Evolutionary conservation across 2,329 filamentous ascomycete genomes (phyloP).

Genomic region (Plectosphaerella cucumerina): DNA sequence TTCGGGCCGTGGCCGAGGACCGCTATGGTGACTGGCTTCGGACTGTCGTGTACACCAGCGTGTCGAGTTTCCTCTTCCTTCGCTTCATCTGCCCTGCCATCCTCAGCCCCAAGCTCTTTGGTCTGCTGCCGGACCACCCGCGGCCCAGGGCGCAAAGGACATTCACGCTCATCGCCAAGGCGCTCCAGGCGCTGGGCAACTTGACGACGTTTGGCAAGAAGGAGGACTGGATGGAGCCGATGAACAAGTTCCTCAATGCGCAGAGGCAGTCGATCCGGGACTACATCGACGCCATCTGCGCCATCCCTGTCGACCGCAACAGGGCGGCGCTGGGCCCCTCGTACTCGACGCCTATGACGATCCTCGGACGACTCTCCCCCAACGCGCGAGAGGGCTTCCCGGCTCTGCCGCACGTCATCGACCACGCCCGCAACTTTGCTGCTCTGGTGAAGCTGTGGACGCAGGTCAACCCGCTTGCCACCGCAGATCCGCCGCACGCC

Average conservation of each 20-base stretch:
- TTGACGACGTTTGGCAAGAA: constrained; percentile 89
- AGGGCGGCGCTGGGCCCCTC: constrained; percentile 54
- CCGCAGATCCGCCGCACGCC: constrained; percentile 8
- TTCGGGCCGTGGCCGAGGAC: constrained; percentile 88
- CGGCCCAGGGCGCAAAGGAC: constrained; percentile 79
- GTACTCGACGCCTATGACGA: constrained; percentile 90
- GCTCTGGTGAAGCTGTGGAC: constrained; percentile 79
- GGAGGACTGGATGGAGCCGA: constrained; percentile 98
- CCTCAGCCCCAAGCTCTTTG: constrained; percentile 90
- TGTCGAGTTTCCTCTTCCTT: constrained; percentile 90
- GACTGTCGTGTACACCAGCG: constrained; percentile 87
- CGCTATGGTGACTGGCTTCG: constrained; percentile 90
- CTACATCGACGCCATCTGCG: constrained; percentile 83
- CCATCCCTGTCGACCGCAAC: constrained; percentile 69
- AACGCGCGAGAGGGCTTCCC: constrained; percentile 88
- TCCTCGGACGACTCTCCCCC: constrained; percentile 74
- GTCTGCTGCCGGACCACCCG: constrained; percentile 77
- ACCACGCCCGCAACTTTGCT: constrained; percentile 81
- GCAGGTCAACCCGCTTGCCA: constrained; percentile 40
- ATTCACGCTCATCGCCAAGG: constrained; percentile 88
- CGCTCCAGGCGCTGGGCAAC: constrained; percentile 85
- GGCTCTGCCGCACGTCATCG: constrained; percentile 87
- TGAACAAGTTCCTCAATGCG: constrained; percentile 80
- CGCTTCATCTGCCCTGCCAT: constrained; percentile 97
- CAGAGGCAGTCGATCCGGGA: constrained; percentile 79